phyloP scores from a whole-genome alignment of 2,329 filamentous ascomycete genomes.

The Sporothrix humicola region DNA sequence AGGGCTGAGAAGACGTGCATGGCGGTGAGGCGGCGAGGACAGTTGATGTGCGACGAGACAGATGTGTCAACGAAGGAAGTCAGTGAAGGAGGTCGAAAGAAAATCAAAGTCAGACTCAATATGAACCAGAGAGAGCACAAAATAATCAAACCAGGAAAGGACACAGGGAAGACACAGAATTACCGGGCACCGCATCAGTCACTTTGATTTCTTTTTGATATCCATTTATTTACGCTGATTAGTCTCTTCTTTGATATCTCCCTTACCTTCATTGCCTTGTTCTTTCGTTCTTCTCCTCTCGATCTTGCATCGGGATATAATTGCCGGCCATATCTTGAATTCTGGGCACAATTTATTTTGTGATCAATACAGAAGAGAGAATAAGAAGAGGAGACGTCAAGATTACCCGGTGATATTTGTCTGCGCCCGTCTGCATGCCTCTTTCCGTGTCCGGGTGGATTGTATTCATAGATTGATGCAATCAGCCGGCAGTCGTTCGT shows the following conservation, averaged over 20 bases:
- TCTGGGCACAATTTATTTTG: background rate
- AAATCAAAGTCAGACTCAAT: background rate
- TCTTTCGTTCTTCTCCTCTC: background rate
- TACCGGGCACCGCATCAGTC: background rate
- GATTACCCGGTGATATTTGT: slow-evolving; percentile 2
- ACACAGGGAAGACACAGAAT: background rate
- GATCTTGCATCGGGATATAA: background rate
- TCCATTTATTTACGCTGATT: background rate
- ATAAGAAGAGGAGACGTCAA: background rate
- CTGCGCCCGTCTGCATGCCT: background rate
- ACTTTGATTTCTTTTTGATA: too few species aligned
- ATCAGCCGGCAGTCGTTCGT: background rate
- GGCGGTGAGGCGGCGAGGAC: slow-evolving; percentile 26
- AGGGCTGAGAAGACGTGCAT: slow-evolving; percentile 42
- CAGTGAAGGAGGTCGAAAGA: too few species aligned
- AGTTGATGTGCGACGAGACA: too few species aligned
- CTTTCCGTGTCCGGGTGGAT: background rate
- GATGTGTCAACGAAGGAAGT: background rate
- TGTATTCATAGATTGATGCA: background rate
- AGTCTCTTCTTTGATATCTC: too few species aligned
- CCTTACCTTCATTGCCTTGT: too few species aligned
- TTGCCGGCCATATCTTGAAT: background rate
- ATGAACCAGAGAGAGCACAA: slow-evolving; percentile 39
- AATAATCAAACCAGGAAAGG: background rate
- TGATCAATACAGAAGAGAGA: background rate